Conservation (phyloP, 371 early-diverging fungal genomes). For the Coemansia sp. region DNA sequence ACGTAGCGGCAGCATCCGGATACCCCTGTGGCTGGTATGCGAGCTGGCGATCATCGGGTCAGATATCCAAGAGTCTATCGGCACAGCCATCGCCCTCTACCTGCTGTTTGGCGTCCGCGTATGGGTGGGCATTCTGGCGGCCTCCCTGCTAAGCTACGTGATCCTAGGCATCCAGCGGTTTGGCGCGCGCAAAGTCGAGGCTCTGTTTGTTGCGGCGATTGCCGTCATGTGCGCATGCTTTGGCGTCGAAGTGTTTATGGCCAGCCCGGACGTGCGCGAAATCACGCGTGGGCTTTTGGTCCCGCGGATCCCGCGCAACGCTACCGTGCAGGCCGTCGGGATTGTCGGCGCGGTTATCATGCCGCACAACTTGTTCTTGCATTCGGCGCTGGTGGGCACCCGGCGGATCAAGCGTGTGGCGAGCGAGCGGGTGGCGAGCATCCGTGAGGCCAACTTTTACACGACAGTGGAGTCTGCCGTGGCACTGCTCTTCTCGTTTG, state of each 20-base stretch:
- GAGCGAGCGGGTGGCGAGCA: slow-evolving; percentile 26
- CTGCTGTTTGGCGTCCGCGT: slow-evolving; percentile 60
- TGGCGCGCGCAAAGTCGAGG: slow-evolving; percentile 55
- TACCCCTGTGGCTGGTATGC: slow-evolving; percentile 60
- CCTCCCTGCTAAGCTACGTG: slow-evolving; percentile 57
- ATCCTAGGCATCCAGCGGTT: slow-evolving; percentile 54
- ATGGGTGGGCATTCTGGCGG: slow-evolving; percentile 64
- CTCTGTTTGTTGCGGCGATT: slow-evolving; percentile 63
- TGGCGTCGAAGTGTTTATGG: slow-evolving; percentile 60
- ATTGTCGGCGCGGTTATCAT: slow-evolving; percentile 70
- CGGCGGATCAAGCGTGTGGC: slow-evolving; percentile 27
- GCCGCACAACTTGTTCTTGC: slow-evolving; percentile 76
- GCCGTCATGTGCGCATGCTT: slow-evolving; percentile 66
- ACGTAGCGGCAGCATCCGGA: slow-evolving; percentile 33
- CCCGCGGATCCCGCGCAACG: slow-evolving; percentile 47
- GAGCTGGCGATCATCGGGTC: slow-evolving; percentile 72
- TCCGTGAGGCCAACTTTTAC: slow-evolving; percentile 47
- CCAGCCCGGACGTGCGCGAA: slow-evolving; percentile 55
- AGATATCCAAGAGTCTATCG: slow-evolving; percentile 75
- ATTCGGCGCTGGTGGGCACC: slow-evolving; percentile 58
- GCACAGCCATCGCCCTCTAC: slow-evolving; percentile 70
- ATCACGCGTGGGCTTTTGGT: slow-evolving; percentile 58
- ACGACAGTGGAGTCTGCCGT: slow-evolving; percentile 56
- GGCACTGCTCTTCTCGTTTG: slow-evolving; percentile 63
- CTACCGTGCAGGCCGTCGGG: slow-evolving; percentile 64